A percentile compares a stretch with the other conserved stretches of the same genome.
Conservation (phyloP, 352 stramenopile genomes). For the Phytopythium chamaehyphon region DNA sequence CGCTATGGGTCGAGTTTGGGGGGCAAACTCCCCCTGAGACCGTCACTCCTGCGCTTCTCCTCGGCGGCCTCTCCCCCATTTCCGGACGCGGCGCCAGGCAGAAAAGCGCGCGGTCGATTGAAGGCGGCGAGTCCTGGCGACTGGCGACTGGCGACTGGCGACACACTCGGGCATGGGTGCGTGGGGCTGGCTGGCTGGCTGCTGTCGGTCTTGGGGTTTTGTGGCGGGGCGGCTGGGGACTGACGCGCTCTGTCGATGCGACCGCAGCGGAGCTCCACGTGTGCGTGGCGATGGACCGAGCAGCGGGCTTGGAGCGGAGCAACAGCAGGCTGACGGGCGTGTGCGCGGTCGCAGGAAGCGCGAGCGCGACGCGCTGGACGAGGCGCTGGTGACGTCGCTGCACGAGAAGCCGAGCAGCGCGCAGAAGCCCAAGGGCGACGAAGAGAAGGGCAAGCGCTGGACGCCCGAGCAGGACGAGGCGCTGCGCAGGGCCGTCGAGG, state of each 20-base stretch:
- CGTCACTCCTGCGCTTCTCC: not conserved
- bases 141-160: too few species aligned
- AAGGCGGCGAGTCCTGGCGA: too few species aligned
- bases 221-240: too few species aligned
- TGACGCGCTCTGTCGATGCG: too few species aligned
- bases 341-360: constrained; percentile 33
- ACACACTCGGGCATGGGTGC: too few species aligned
- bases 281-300: too few species aligned
- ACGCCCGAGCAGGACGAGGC: constrained; percentile 72
- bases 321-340: not conserved
- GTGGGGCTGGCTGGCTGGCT: too few species aligned
- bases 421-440: constrained; percentile 43
- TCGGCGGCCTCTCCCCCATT: not conserved
- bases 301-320: not conserved
- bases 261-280: too few species aligned
- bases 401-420: constrained; percentile 50
- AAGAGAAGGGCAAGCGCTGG: constrained; percentile 67
- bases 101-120: not conserved
- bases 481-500: constrained; percentile 63
- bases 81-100: constrained; percentile 1
- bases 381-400: constrained; percentile 37
- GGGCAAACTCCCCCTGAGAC: not conserved
- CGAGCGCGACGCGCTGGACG: constrained; percentile 29
- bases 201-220: too few species aligned
- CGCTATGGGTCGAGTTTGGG: not conserved